Evolutionary conservation across 2,329 filamentous ascomycete genomes (phyloP).

Genomic region (Scedosporium apiospermum): DNA sequence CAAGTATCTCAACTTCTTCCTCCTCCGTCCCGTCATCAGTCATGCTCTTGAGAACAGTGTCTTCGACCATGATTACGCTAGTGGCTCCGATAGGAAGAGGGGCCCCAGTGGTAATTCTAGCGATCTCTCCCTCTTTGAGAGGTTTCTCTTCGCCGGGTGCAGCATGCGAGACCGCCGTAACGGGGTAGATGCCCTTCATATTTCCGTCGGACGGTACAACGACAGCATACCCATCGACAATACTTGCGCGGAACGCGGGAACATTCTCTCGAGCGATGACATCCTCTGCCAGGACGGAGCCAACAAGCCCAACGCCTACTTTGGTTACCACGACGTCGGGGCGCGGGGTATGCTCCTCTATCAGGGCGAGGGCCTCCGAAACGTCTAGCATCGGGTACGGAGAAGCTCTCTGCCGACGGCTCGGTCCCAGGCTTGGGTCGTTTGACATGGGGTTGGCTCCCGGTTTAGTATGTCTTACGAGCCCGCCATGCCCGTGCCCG

Average conservation of each 20-base stretch:
- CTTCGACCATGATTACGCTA: conserved; percentile 86
- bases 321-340: conserved; percentile 46
- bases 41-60: conserved; percentile 66
- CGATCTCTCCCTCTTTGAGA: conserved; percentile 65
- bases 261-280: conserved; percentile 74
- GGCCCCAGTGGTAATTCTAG: conserved; percentile 89
- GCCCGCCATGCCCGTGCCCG: conserved; percentile 53
- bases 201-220: conserved; percentile 53
- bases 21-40: conserved; percentile 80
- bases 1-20: conserved; percentile 77
- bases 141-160: conserved; percentile 50
- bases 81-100: conserved; percentile 82
- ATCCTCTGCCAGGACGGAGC: conserved; percentile 73
- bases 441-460: conserved; percentile 49
- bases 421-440: conserved; percentile 50
- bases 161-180: conserved; percentile 79
- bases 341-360: conserved; percentile 62
- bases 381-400: conserved; percentile 91
- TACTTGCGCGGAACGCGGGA: conserved; percentile 88
- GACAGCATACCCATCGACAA: conserved; percentile 92
- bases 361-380: conserved; percentile 64
- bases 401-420: conserved; percentile 69
- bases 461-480: conserved; percentile 64
- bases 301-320: conserved; percentile 59
- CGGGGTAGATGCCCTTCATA: conserved; percentile 74